Evolutionary conservation across 306 rosid genomes (phyloP), one percentile per base, ranked within the genome.

Genomic region (Cyamopsis tetragonoloba): DNA sequence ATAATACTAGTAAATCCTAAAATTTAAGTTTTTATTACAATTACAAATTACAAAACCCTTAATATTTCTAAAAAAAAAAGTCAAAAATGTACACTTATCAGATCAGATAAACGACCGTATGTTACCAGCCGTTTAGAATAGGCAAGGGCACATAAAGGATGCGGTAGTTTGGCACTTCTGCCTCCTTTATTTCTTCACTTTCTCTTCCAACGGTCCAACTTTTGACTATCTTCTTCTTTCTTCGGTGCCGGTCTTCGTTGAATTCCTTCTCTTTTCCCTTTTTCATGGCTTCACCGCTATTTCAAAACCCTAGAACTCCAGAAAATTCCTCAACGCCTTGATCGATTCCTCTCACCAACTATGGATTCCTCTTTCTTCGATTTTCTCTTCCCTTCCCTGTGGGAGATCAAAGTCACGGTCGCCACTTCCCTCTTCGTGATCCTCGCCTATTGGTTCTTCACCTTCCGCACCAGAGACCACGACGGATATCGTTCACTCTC

Each of bases 371-470:
- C 91, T 66, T 66, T 84, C 50, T 72, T 87, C 70, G 86, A 68
- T 49, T 78, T 83, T 63, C 80, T 93, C 2, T 18, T 93, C 26
- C 99, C 99, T 0, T 86, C 99, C 10, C 70, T 77, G 28, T 83
- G 93, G 91, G 97, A 93, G 89, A 88, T 89, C 85, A 35, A 93
- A 82, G 93, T 93, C 50, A 42, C 97, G 0, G 61, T 88, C 28
- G 95, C 87, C 14, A 91, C 96, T 38, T 85, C 99, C 23, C 15
- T 79, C 20, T 88, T 89, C 62, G 82, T 86, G 20, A 78, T 93
- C 62, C 38, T 83, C 11, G 80, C 88, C 6, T 86, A 81, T 81
- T 85, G 85, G 86, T 81, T 84, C 71, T 88, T 89, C 80, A 67
- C 95, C 1, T 61, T 42, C 77, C 70, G 81, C 32, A 72, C 80